These are phyloP conservation scores for Pythium sp. DNA, from an alignment of 352 stramenopile species.

Conservation along the genomic window DNA sequence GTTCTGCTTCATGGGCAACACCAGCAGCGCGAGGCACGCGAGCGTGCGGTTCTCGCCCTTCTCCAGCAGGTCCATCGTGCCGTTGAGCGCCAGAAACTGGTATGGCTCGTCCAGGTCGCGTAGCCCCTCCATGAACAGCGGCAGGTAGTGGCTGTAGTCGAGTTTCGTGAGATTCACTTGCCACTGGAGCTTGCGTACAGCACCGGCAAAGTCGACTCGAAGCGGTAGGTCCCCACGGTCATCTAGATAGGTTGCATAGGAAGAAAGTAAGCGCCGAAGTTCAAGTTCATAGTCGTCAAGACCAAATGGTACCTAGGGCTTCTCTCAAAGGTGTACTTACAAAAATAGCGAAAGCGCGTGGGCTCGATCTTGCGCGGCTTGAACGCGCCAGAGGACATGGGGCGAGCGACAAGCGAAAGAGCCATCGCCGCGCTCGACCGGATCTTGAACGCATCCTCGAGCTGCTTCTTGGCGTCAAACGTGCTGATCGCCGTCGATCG, in stretches of 20 bases:
- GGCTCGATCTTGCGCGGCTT: conserved; percentile 63
- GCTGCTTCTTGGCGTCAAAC: conserved; percentile 27
- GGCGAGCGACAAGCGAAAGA: conserved; percentile 26
- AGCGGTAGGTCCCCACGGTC: conserved; percentile 70
- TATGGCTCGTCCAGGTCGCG: conserved; percentile 85
- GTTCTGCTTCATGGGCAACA: conserved; percentile 83
- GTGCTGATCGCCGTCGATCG: conserved; percentile 24
- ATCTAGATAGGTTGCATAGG: conserved; percentile 30
- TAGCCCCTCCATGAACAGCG: conserved; percentile 91
- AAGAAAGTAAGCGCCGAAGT: not conserved
- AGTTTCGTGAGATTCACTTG: conserved; percentile 62
- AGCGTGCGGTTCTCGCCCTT: conserved; percentile 62
- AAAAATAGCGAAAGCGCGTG: conserved; percentile 83
- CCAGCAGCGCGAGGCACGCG: conserved; percentile 46
- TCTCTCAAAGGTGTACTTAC: conserved; percentile 26
- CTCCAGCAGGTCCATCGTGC: conserved; percentile 80
- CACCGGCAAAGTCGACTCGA: conserved; percentile 70
- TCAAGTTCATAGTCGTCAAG: not conserved
- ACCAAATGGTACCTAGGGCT: not conserved
- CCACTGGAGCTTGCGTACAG: conserved; percentile 74
- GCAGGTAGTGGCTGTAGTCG: conserved; percentile 87
- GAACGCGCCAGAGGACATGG: conserved; percentile 55
- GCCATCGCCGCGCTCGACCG: conserved; percentile 10
- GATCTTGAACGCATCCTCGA: conserved; percentile 28
- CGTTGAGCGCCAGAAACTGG: conserved; percentile 79